phyloP scores from a whole-genome alignment of 306 rosid genomes.

The Arachis stenosperma region DNA sequence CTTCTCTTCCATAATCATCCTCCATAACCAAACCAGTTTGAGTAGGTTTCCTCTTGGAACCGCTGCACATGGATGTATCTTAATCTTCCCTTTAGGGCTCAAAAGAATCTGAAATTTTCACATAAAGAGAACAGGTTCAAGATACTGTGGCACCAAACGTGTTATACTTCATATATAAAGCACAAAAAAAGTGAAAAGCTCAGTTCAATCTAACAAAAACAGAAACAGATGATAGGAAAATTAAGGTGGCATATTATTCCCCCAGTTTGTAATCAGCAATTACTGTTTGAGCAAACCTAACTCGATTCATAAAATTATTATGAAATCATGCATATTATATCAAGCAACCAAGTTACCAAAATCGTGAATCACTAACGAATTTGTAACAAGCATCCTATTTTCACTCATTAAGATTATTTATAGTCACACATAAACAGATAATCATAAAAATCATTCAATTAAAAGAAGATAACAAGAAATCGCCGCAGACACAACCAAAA shows the following conservation, averaged over 20 bases:
- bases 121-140: constrained; percentile 27
- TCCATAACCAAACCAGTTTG: constrained; percentile 57
- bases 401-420: constrained; percentile 12
- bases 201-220: constrained; percentile 34
- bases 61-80: constrained; percentile 58
- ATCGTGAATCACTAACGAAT: constrained; percentile 26
- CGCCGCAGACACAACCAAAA: constrained; percentile 42
- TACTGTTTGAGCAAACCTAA: constrained; percentile 20
- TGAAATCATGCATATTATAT: not conserved
- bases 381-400: constrained; percentile 28
- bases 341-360: not conserved
- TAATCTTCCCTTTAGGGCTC: constrained; percentile 21
- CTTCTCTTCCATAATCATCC: constrained; percentile 42
- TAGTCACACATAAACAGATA: not conserved
- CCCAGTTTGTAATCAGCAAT: constrained; percentile 16
- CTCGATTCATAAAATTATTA: not conserved
- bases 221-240: constrained; percentile 31
- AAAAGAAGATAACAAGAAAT: constrained; percentile 40
- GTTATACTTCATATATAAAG: constrained; percentile 13
- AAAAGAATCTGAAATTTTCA: constrained; percentile 40
- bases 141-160: constrained; percentile 23
- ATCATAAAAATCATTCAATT: constrained; percentile 34
- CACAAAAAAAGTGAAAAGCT: constrained; percentile 6
- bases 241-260: not conserved
- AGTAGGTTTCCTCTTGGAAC: constrained; percentile 56